A percentile compares a stretch with the other conserved stretches of the same genome.
These are phyloP conservation scores for Apiotrichum mycotoxinovorans DNA, from an alignment of 1,284 basidiomycete genomes.

Conservation along the genomic window DNA sequence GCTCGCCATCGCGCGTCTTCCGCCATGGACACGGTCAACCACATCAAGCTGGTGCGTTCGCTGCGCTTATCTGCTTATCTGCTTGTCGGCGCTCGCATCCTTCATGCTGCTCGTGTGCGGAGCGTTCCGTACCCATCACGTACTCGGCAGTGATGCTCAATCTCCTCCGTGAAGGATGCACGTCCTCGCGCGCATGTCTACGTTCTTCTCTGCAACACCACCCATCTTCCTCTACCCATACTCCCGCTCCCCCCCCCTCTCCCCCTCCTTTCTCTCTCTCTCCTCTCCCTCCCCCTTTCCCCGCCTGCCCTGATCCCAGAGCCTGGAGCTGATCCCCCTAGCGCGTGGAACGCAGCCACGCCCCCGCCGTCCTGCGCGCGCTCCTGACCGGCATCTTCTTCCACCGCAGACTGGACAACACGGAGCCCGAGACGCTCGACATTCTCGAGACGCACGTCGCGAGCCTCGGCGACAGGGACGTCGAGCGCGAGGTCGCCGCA, in stretches of 20 bases:
- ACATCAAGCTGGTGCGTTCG: slow-evolving; percentile 25
- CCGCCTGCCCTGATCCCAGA: neutral
- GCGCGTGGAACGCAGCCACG: slow-evolving; percentile 29
- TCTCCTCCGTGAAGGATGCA: neutral
- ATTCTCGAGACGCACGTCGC: slow-evolving; percentile 42
- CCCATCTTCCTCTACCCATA: too few species aligned
- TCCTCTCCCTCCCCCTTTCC: neutral
- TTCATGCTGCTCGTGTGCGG: too few species aligned
- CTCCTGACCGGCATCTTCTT: slow-evolving; percentile 43
- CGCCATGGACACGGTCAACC: slow-evolving; percentile 30
- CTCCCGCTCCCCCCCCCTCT: too few species aligned
- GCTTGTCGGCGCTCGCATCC: too few species aligned
- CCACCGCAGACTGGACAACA: slow-evolving; percentile 36
- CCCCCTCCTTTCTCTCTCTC: neutral
- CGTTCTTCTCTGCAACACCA: too few species aligned
- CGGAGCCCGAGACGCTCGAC: slow-evolving; percentile 40
- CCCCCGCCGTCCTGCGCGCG: slow-evolving; percentile 30
- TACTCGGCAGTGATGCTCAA: too few species aligned
- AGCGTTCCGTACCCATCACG: too few species aligned
- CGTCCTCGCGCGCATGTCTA: too few species aligned
- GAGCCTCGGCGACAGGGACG: neutral
- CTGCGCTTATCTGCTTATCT: too few species aligned
- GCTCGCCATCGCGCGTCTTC: too few species aligned
- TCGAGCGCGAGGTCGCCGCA: slow-evolving; percentile 31
- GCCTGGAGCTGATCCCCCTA: too few species aligned